A percentile compares a stretch with the other conserved stretches of the same genome.
Evolutionary conservation across 495 filamentous ascomycete species (phyloP).

Genomic region (Astrothelium macrocarpum): DNA sequence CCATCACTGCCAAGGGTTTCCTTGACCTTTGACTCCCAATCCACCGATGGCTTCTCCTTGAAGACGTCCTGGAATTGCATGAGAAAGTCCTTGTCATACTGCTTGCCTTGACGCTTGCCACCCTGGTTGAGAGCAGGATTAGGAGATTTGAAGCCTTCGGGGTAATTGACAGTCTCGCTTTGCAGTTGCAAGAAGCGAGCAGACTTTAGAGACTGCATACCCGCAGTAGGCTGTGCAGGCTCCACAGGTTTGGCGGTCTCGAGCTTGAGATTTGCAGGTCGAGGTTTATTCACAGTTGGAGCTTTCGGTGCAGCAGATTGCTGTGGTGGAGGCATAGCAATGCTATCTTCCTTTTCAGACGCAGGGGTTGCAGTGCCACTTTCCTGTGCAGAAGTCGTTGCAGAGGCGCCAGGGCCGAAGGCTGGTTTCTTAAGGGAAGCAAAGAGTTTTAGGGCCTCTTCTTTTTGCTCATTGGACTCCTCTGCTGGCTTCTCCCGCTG

Average conservation of each 20-base stretch:
- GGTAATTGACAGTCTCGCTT: conserved; percentile 55
- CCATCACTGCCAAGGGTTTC: conserved; percentile 67
- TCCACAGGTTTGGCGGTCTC: conserved; percentile 75
- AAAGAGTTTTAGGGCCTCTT: conserved; percentile 35
- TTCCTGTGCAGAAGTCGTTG: conserved; percentile 39
- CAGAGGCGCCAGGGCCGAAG: conserved; percentile 37
- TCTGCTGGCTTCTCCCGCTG: conserved; percentile 15
- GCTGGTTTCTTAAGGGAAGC: conserved; percentile 49
- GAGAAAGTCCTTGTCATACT: conserved; percentile 91
- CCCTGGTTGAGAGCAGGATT: conserved; percentile 79
- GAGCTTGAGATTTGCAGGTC: conserved; percentile 74
- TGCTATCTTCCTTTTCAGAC: conserved; percentile 22
- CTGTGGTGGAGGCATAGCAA: conserved; percentile 31
- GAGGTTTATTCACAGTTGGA: conserved; percentile 47
- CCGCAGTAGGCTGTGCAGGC: conserved; percentile 80
- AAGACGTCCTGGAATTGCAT: conserved; percentile 94
- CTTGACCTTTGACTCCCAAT: conserved; percentile 77
- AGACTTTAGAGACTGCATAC: conserved; percentile 79
- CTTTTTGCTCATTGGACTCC: conserved; percentile 26
- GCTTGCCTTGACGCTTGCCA: conserved; percentile 66
- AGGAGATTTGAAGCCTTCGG: conserved; percentile 68
- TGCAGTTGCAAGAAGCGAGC: conserved; percentile 73
- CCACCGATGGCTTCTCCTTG: conserved; percentile 85
- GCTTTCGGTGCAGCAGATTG: conserved; percentile 23
- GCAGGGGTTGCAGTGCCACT: conserved; percentile 44